Evolutionary conservation across 306 rosid genomes (phyloP).

Genomic region (Nissolia schottii): DNA sequence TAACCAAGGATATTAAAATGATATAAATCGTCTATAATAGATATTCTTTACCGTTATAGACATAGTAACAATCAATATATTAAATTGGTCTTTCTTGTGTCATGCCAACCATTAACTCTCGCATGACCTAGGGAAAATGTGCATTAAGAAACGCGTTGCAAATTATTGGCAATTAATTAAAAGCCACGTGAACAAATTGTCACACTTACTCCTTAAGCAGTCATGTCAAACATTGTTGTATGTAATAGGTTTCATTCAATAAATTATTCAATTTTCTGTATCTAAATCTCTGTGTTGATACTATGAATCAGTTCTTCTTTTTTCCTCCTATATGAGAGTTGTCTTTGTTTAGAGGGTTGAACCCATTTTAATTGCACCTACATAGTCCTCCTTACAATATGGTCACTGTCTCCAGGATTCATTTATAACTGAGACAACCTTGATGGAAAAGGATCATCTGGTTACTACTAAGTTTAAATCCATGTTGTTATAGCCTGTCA

Average conservation of each 20-base stretch:
- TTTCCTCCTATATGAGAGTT: background rate
- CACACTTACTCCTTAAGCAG: background rate
- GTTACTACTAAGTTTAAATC: slow-evolving; percentile 6
- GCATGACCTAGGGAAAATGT: background rate
- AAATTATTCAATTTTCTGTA: background rate
- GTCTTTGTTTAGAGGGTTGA: background rate
- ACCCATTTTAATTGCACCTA: slow-evolving; percentile 9
- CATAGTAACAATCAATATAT: background rate
- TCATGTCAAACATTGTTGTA: background rate
- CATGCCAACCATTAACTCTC: background rate
- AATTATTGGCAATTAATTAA: background rate
- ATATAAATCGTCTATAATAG: background rate
- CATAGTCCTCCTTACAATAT: background rate
- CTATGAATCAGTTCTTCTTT: background rate
- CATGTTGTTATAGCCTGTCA: background rate
- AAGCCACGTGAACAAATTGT: background rate
- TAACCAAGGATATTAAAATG: background rate
- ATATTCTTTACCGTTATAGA: background rate
- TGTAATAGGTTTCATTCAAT: background rate
- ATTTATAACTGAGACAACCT: slow-evolving; percentile 6
- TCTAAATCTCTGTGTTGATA: background rate
- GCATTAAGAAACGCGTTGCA: background rate
- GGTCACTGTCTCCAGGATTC: background rate
- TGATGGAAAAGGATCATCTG: background rate
- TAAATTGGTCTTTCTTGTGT: background rate